Evolutionary conservation across 345 rosid genomes (phyloP).

Genomic region (Viola odorata): DNA sequence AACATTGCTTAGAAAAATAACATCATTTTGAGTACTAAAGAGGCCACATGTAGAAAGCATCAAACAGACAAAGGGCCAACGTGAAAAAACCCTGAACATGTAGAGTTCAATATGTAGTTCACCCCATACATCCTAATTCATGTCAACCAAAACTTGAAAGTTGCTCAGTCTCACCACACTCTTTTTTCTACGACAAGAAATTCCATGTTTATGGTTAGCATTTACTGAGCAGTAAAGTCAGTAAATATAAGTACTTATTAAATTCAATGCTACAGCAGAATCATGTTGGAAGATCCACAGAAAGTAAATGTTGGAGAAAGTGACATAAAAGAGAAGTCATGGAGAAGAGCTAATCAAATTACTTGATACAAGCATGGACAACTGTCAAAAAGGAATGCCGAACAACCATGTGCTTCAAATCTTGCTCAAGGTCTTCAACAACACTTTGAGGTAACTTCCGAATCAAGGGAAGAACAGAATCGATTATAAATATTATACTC

Average conservation of each 20-base stretch:
- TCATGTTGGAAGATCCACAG: neutral
- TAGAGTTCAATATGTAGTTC: too few relatives aligned
- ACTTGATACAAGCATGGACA: slow-evolving; percentile 98
- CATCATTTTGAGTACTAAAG: too few relatives aligned
- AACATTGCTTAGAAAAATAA: too few relatives aligned
- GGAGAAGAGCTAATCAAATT: slow-evolving; percentile 23
- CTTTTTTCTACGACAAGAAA: too few relatives aligned
- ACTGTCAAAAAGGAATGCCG: slow-evolving; percentile 95
- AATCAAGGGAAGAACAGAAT: slow-evolving; percentile 80
- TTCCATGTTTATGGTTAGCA: too few relatives aligned
- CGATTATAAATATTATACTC: slow-evolving; percentile 86
- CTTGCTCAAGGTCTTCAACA: slow-evolving; percentile 90
- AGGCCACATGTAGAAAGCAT: too few relatives aligned
- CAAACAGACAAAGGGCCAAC: too few relatives aligned
- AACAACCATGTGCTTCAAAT: slow-evolving; percentile 89
- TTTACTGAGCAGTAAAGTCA: too few relatives aligned
- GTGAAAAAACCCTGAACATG: too few relatives aligned
- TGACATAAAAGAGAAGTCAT: neutral
- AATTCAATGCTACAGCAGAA: neutral
- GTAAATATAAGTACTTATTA: neutral
- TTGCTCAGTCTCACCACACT: too few relatives aligned
- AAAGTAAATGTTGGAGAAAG: neutral
- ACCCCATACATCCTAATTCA: too few relatives aligned
- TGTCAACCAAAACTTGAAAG: too few relatives aligned
- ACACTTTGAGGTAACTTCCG: slow-evolving; percentile 73